These are phyloP conservation scores for Mycena sp. DNA, from an alignment of 1,284 basidiomycete species.

Conservation along the genomic window DNA sequence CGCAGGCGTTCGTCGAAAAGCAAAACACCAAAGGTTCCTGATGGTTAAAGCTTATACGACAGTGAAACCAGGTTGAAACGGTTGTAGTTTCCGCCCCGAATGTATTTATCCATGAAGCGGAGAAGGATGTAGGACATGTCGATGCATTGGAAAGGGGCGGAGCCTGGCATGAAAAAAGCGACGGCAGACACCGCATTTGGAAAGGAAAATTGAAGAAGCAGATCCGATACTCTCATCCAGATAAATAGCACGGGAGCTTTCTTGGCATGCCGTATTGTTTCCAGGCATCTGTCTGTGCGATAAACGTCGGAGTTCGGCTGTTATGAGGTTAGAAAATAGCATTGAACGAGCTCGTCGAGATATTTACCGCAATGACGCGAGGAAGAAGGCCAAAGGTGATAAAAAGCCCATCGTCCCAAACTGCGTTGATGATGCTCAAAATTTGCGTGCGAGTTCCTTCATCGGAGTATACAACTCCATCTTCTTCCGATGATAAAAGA, in stretches of 20 bases:
- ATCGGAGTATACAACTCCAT: too few species aligned
- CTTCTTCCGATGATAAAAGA: too few species aligned
- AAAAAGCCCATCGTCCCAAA: background rate
- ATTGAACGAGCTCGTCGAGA: too few species aligned
- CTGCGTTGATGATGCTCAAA: background rate
- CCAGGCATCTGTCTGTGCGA: background rate
- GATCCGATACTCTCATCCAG: background rate
- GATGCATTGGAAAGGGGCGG: background rate
- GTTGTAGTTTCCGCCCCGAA: constrained; percentile 4
- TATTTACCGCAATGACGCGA: background rate
- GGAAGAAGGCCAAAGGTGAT: background rate
- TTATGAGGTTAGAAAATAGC: too few species aligned
- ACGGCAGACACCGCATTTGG: constrained; percentile 1
- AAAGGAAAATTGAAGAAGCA: background rate
- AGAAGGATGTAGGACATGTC: constrained; percentile 3
- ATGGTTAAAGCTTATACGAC: background rate
- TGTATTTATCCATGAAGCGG: constrained; percentile 14
- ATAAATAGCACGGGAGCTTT: background rate
- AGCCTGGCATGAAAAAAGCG: background rate
- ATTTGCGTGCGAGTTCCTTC: background rate
- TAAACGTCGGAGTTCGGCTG: too few species aligned
- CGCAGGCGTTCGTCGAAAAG: background rate
- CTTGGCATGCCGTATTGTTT: background rate
- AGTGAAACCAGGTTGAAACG: constrained; percentile 1
- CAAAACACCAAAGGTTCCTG: constrained; percentile 1